Base-by-base conservation (phyloP, 352 stramenopile genomes). In the Elongisporangium senticosum region DNA sequence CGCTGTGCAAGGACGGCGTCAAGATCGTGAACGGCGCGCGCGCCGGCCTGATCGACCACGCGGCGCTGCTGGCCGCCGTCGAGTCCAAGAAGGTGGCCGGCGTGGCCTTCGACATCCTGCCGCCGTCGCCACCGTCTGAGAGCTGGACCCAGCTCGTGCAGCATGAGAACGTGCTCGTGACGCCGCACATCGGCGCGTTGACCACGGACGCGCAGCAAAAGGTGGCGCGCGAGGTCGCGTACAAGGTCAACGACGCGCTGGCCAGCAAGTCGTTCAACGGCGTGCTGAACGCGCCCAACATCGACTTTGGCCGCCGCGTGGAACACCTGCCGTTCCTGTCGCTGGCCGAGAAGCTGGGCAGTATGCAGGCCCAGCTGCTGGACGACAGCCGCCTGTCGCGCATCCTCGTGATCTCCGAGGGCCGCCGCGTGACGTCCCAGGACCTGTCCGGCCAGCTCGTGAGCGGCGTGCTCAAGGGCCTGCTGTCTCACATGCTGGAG, bases 271-370 rank as follows among this genome's bases (percentile, higher is more conserved):
- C 79, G 3, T 98, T 98, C 66, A 77, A 75, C 43, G 96, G 97
- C 59, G 93, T 96, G 62, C 86, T 98, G 47, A 99, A 99, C 70
- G 97, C 97, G 53, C 94, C 96, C 0, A 92, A 93, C 63, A 95
- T 98, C 37, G 90, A 97, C 60, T 94, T 96, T 57, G 77, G 75
- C 21, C 74, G 76, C 53, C 74, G 84, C 23, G 75, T 85, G 37
- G 77, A 96, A 69, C 85, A 93, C 52, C 63, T 88, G 60, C 82
- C 89, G 33, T 94, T 96, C 61, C 63, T 97, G 4, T 91, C 79
- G 58, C 83, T 98, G 14, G 90, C 88, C 4, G 88, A 98, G 61
- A 96, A 94, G 69, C 89, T 98, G 8, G 92, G 90, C 33, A 88
- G 76, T 14, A 75, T 98, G 48, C 83, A 96, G 52, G 82, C 85